phyloP scores from a whole-genome alignment of 371 early-diverging fungal species.

The Caulochytrium protostelioides region DNA sequence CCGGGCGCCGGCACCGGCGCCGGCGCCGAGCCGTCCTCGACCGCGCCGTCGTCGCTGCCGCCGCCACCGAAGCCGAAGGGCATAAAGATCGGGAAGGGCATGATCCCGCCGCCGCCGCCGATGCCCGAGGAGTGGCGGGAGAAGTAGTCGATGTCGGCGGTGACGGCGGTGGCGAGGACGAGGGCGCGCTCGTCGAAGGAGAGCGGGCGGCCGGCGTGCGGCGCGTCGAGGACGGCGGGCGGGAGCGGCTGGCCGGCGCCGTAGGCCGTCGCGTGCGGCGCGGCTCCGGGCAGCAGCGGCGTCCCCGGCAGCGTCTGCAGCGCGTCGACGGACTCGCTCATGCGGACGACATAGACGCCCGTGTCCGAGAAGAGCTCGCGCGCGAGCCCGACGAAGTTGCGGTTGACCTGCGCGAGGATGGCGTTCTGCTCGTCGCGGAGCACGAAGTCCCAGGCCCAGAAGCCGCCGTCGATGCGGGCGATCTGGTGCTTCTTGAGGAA shows the following conservation, averaged over 20 bases:
- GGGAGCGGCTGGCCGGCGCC: too few species aligned
- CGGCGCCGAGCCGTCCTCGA: too few species aligned
- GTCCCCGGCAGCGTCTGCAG: slow-evolving; percentile 30
- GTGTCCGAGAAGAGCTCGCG: slow-evolving; percentile 70
- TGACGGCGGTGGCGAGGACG: slow-evolving; percentile 52
- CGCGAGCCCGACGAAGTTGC: slow-evolving; percentile 69
- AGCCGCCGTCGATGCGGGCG: slow-evolving; percentile 46
- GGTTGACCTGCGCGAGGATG: slow-evolving; percentile 38
- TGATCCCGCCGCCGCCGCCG: slow-evolving; percentile 5
- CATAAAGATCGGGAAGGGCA: slow-evolving; percentile 11
- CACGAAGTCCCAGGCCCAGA: slow-evolving; percentile 60
- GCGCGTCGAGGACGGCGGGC: slow-evolving; percentile 1
- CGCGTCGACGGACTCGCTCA: too few species aligned
- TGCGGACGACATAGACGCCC: slow-evolving; percentile 56
- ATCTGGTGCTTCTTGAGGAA: slow-evolving; percentile 48
- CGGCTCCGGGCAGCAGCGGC: too few species aligned
- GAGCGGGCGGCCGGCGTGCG: slow-evolving; percentile 18
- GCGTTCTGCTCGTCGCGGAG: slow-evolving; percentile 38
- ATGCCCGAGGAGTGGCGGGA: slow-evolving; percentile 37
- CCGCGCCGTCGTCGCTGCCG: too few species aligned
- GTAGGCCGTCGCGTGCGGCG: too few species aligned
- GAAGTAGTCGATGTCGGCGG: slow-evolving; percentile 83
- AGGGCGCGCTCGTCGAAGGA: slow-evolving; percentile 66
- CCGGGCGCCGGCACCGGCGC: too few species aligned
- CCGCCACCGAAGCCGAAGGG: too few species aligned